phyloP scores from a whole-genome alignment of 1,284 basidiomycete genomes.

The Wallemia ichthyophaga region DNA sequence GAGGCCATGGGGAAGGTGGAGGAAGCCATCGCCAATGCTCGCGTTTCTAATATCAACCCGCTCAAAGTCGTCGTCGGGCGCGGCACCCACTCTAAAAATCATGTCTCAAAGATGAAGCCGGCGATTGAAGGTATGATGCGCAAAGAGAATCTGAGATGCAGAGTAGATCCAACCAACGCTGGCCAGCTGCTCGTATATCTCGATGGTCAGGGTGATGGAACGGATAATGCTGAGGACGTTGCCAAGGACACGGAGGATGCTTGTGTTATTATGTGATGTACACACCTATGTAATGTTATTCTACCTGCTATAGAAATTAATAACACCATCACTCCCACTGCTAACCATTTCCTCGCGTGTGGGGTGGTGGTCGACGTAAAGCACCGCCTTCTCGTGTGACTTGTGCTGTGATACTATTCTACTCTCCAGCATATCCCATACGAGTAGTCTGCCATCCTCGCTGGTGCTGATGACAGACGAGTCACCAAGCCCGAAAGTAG shows the following conservation, averaged over 20 bases:
- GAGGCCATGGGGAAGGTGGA: conserved; percentile 55
- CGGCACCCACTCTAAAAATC: conserved; percentile 45
- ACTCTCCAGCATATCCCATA: conserved; percentile 64
- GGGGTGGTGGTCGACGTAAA: conserved; percentile 70
- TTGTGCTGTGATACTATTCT: conserved; percentile 32
- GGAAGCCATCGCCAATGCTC: conserved; percentile 33
- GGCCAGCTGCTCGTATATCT: conserved; percentile 66
- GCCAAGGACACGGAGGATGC: conserved; percentile 22
- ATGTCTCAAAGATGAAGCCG: conserved; percentile 66
- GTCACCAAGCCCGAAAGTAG: conserved; percentile 57
- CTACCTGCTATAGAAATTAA: conserved; percentile 9
- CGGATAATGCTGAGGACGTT: conserved; percentile 28
- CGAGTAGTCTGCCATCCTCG: conserved; percentile 58
- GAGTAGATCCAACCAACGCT: conserved; percentile 48
- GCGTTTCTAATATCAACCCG: conserved; percentile 30
- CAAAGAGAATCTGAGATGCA: conserved; percentile 40
- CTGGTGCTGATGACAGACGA: conserved; percentile 59
- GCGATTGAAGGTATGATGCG: conserved; percentile 44
- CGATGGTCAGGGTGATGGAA: conserved; percentile 19
- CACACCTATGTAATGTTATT: background rate
- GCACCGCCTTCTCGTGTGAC: conserved; percentile 51
- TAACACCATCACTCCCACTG: conserved; percentile 31
- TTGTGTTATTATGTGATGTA: conserved; percentile 38
- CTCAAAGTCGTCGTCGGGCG: conserved; percentile 60
- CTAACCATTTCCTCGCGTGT: conserved; percentile 57